Evolutionary conservation across 352 stramenopile genomes (phyloP).

Genomic region (Phytopythium mirpurense): DNA sequence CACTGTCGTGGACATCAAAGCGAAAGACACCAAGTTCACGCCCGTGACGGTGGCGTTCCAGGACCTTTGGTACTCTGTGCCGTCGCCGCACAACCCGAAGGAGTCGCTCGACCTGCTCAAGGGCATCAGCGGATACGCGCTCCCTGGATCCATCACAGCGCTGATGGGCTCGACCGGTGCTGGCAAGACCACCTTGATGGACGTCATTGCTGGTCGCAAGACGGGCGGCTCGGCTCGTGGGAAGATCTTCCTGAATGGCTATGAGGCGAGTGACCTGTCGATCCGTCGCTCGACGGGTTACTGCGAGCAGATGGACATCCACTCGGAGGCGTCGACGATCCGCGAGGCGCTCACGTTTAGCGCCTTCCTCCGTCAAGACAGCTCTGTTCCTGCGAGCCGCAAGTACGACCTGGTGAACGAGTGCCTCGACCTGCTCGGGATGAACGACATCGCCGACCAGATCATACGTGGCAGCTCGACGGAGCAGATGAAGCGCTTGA

Average conservation of each 20-base stretch:
- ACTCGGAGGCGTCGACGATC: slow-evolving; percentile 11
- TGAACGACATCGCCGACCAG: slow-evolving; percentile 16
- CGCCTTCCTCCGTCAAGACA: slow-evolving; percentile 45
- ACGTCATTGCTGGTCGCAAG: slow-evolving; percentile 90
- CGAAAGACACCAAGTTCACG: slow-evolving; percentile 14
- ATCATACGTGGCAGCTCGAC: slow-evolving; percentile 11
- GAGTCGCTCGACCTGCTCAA: slow-evolving; percentile 26
- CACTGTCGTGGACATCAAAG: not conserved
- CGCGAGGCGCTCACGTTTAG: slow-evolving; percentile 80
- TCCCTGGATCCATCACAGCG: slow-evolving; percentile 27
- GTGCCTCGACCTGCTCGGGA: slow-evolving; percentile 17
- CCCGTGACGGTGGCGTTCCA: slow-evolving; percentile 30
- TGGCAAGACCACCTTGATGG: slow-evolving; percentile 34
- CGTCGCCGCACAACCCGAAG: slow-evolving; percentile 13
- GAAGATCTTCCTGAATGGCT: slow-evolving; percentile 83
- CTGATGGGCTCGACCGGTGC: slow-evolving; percentile 38
- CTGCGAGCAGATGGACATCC: slow-evolving; percentile 19
- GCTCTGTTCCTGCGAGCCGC: slow-evolving; percentile 6
- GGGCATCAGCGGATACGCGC: slow-evolving; percentile 26
- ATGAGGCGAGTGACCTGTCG: slow-evolving; percentile 16
- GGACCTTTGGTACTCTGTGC: slow-evolving; percentile 19
- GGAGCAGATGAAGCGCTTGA: slow-evolving; percentile 38
- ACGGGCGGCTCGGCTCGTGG: too few species aligned
- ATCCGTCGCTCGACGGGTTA: slow-evolving; percentile 13
- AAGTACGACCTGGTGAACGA: slow-evolving; percentile 23